A percentile compares a stretch with the other conserved stretches of the same genome.
Evolutionary conservation across 2,329 filamentous ascomycete genomes (phyloP).

Genomic region (Colletotrichum caudatum): DNA sequence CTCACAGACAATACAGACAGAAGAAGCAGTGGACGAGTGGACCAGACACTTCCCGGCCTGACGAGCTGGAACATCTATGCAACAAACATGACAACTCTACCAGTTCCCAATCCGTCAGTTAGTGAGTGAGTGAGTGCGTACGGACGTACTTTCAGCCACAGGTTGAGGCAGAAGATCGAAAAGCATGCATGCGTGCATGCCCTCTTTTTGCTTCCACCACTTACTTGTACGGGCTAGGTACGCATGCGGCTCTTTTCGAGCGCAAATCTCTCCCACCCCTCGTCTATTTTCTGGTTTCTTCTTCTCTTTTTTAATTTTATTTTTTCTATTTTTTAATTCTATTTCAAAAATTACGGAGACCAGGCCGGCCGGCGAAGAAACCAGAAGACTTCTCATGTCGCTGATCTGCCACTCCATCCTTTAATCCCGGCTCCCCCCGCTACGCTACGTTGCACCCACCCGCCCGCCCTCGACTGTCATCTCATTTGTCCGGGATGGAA

Average conservation of each 20-base stretch:
- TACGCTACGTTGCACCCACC: slow-evolving; percentile 38
- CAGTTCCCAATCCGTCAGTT: slow-evolving; percentile 6
- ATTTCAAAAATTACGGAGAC: slow-evolving; percentile 19
- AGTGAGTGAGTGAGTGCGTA: too few relatives aligned
- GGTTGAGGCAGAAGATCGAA: too few relatives aligned
- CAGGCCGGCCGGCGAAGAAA: background rate
- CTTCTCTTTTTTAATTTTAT: too few relatives aligned
- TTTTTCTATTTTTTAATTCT: too few relatives aligned
- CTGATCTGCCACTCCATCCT: slow-evolving; percentile 10
- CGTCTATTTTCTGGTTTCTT: slow-evolving; percentile 1
- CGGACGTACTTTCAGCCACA: too few relatives aligned
- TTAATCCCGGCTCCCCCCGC: slow-evolving; percentile 16
- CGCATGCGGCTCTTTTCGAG: slow-evolving; percentile 23
- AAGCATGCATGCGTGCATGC: too few relatives aligned
- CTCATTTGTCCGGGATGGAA: slow-evolving; percentile 33
- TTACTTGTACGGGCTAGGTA: background rate
- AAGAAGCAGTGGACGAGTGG: background rate
- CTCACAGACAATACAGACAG: too few relatives aligned
- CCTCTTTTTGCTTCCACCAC: too few relatives aligned
- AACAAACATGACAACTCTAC: background rate
- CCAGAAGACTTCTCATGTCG: slow-evolving; percentile 9
- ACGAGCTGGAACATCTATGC: background rate
- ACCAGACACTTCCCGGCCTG: background rate
- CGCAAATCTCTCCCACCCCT: slow-evolving; percentile 5
- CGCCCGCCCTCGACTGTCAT: slow-evolving; percentile 23